phyloP scores from a whole-genome alignment of 106 monocot genomes.

The Triglochin maritima region DNA sequence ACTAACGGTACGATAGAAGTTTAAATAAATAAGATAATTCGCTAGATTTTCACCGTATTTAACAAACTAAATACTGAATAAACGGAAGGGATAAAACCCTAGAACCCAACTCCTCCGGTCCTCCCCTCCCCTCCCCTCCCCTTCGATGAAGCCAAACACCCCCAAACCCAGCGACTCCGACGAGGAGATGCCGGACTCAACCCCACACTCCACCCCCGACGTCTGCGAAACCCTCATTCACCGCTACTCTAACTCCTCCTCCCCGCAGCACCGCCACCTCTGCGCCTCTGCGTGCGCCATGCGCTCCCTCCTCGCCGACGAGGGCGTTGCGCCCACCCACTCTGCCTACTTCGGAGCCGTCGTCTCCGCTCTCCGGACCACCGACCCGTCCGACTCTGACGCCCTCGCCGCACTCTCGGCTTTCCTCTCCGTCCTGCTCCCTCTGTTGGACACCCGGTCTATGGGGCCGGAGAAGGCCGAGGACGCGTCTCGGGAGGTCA shows the following conservation, averaged over 20 bases:
- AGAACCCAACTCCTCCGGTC: neutral
- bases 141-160: neutral
- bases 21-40: too few relatives aligned
- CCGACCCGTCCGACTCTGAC: constrained; percentile 17
- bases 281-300: constrained; percentile 81
- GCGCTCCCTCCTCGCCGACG: constrained; percentile 63
- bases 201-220: constrained; percentile 20
- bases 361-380: constrained; percentile 38
- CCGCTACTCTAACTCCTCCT: constrained; percentile 63
- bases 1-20: too few relatives aligned
- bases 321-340: constrained; percentile 59
- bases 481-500: constrained; percentile 29
- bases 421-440: constrained; percentile 47
- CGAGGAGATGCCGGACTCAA: neutral
- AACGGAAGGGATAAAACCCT: too few relatives aligned
- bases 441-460: constrained; percentile 14
- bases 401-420: constrained; percentile 32
- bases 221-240: constrained; percentile 53
- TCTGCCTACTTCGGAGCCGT: constrained; percentile 71
- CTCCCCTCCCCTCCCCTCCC: neutral
- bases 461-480: constrained; percentile 31
- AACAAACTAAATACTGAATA: neutral
- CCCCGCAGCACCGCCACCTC: constrained; percentile 90
- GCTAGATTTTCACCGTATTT: too few relatives aligned
- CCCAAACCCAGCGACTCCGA: neutral